phyloP scores from a whole-genome alignment of 257 asterid genomes.

The Cinchona pubescens region DNA sequence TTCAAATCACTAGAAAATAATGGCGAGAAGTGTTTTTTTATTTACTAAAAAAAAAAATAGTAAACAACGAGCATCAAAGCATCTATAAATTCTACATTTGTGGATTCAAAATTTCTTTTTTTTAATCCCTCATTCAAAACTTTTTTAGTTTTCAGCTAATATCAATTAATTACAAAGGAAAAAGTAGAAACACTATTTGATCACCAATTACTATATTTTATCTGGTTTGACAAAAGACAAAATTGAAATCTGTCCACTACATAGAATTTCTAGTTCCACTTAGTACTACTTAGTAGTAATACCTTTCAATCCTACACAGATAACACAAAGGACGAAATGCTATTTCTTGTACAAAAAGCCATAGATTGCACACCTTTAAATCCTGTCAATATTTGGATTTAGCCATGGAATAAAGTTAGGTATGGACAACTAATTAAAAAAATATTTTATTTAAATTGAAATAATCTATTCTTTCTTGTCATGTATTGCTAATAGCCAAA shows the following conservation, averaged over 20 bases:
- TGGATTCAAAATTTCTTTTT: neutral
- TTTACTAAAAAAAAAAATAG: too few relatives aligned
- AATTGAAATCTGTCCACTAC: neutral
- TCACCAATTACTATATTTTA: neutral
- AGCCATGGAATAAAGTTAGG: neutral
- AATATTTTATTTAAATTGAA: neutral
- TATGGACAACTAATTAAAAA: neutral
- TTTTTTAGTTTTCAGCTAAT: neutral
- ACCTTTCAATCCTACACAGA: neutral
- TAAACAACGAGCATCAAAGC: neutral
- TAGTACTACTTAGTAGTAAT: neutral
- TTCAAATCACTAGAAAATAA: too few relatives aligned
- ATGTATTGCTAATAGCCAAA: neutral
- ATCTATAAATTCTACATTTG: neutral
- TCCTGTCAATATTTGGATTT: neutral
- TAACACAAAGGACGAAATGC: neutral
- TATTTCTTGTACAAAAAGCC: neutral
- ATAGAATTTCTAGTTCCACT: neutral
- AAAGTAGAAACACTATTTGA: neutral
- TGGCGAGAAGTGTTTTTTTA: too few relatives aligned
- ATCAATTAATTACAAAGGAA: neutral
- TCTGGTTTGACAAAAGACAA: constrained; percentile 7
- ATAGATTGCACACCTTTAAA: neutral
- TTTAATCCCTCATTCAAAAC: neutral
- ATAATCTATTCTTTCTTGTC: neutral